Conservation (phyloP, 1,139 yeast genomes). For the Taphrina sp. region DNA sequence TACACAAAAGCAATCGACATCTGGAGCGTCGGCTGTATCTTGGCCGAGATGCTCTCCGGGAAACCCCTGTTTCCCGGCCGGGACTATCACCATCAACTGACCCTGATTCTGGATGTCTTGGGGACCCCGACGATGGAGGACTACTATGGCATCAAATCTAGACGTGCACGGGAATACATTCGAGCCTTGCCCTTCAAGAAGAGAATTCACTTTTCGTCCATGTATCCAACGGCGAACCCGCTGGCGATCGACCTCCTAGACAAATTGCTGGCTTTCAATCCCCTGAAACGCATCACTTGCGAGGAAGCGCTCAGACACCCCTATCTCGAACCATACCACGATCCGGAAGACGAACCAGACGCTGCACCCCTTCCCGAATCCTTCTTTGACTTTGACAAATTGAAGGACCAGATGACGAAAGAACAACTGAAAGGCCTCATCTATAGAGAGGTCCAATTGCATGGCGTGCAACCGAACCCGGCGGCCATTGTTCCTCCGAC, state of each 20-base stretch:
- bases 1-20: slow-evolving; percentile 94
- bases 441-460: slow-evolving; percentile 33
- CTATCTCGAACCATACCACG: slow-evolving; percentile 75
- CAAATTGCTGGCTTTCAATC: slow-evolving; percentile 74
- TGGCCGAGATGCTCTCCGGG: slow-evolving; percentile 87
- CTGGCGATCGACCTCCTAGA: slow-evolving; percentile 74
- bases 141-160: slow-evolving; percentile 71
- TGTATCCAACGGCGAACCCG: slow-evolving; percentile 56
- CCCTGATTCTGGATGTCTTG: slow-evolving; percentile 79
- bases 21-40: slow-evolving; percentile 95
- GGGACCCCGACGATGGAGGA: slow-evolving; percentile 90
- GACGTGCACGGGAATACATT: slow-evolving; percentile 84
- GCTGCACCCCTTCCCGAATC: slow-evolving; percentile 70
- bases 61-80: slow-evolving; percentile 91
- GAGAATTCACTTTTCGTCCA: slow-evolving; percentile 54
- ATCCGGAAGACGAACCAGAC: slow-evolving; percentile 73
- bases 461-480: slow-evolving; percentile 12
- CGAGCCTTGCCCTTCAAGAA: slow-evolving; percentile 66
- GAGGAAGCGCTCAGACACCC: slow-evolving; percentile 81
- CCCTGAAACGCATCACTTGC: slow-evolving; percentile 71
- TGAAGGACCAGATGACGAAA: slow-evolving; percentile 66
- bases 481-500: slow-evolving; percentile 6
- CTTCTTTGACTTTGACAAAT: slow-evolving; percentile 78
- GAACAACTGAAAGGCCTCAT: slow-evolving; percentile 58
- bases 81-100: slow-evolving; percentile 86